phyloP scores from a whole-genome alignment of 306 rosid genomes.

The Vicia villosa region DNA sequence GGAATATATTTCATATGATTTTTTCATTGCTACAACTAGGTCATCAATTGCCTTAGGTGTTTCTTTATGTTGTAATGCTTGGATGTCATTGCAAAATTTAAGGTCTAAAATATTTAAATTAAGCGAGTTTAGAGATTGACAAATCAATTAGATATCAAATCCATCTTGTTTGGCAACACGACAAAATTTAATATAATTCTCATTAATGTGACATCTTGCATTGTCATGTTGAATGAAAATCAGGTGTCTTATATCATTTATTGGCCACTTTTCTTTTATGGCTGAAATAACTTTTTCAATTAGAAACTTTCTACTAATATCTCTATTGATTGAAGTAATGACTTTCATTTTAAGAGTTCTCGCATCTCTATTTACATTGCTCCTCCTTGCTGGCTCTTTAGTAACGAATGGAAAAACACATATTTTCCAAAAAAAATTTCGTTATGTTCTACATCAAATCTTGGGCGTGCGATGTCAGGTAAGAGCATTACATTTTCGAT shows the following conservation, averaged over 20 bases:
- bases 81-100: neutral
- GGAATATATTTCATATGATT: neutral
- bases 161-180: neutral
- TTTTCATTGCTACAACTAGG: neutral
- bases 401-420: neutral
- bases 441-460: neutral
- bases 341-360: neutral
- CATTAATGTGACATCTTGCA: neutral
- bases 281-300: neutral
- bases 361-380: neutral
- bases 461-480: neutral
- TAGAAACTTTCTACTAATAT: neutral
- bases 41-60: neutral
- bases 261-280: neutral
- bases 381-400: neutral
- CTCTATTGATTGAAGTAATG: neutral
- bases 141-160: neutral
- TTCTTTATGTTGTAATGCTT: neutral
- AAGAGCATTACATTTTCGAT: neutral
- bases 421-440: neutral
- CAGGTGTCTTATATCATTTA: too few relatives aligned
- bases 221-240: neutral
- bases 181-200: neutral
- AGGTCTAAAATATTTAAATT: neutral
- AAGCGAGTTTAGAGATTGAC: neutral